These are phyloP conservation scores for Auriscalpium vulgare DNA, from an alignment of 768 basidiomycete species.

Conservation along the genomic window DNA sequence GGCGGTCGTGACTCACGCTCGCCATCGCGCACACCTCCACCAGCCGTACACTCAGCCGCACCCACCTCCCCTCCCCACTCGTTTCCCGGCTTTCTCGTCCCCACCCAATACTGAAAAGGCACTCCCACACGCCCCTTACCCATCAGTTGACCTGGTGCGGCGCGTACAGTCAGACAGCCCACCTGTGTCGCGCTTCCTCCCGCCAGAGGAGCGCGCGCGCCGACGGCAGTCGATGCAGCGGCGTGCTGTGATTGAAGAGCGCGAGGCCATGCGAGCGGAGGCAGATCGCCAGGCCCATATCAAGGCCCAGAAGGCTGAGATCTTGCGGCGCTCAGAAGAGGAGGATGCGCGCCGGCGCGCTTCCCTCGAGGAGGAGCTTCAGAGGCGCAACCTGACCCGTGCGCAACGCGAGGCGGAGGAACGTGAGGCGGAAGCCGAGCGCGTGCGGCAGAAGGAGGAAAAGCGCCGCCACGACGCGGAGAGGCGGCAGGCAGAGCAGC, in stretches of 20 bases:
- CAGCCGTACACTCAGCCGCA: not conserved
- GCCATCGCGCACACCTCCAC: slow-evolving; percentile 5
- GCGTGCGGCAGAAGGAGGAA: slow-evolving; percentile 4
- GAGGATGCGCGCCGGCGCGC: not conserved
- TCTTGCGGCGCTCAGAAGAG: slow-evolving; percentile 3
- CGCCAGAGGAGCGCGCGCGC: slow-evolving; percentile 1
- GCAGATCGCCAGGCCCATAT: slow-evolving; percentile 4
- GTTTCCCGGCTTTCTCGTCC: not conserved
- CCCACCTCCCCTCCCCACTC: not conserved
- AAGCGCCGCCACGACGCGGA: slow-evolving; percentile 6
- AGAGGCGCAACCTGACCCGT: not conserved
- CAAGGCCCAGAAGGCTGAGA: slow-evolving; percentile 7
- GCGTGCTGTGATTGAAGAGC: not conserved
- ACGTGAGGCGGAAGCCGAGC: slow-evolving; percentile 3
- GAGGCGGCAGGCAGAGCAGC: slow-evolving; percentile 1
- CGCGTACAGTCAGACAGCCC: slow-evolving; percentile 3
- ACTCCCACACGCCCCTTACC: not conserved
- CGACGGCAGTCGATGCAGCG: slow-evolving; percentile 2
- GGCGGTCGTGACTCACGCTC: not conserved
- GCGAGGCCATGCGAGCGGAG: not conserved
- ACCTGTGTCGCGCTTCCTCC: slow-evolving; percentile 4
- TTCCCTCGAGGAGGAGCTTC: slow-evolving; percentile 7
- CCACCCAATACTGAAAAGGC: slow-evolving; percentile 1
- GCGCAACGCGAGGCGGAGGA: slow-evolving; percentile 4
- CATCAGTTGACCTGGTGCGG: not conserved